A percentile compares a stretch with the other conserved stretches of the same genome.
Conservation (phyloP, 106 monocot species). For the Iris macrosiphon region DNA sequence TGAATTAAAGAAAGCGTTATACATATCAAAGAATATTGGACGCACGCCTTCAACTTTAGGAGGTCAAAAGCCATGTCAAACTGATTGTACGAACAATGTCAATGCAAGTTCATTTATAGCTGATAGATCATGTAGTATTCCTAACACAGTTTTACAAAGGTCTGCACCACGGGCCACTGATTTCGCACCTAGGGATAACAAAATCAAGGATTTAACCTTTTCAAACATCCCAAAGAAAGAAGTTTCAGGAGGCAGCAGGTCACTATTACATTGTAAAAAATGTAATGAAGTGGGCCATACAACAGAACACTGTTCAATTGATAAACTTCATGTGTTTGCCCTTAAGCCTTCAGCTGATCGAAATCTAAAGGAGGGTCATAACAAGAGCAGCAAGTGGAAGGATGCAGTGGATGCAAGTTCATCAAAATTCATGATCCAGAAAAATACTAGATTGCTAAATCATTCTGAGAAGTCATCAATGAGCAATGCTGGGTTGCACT, state of each 20-base stretch:
- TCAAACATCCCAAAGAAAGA: constrained; percentile 17
- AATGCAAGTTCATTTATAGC: not conserved
- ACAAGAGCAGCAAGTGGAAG: constrained; percentile 30
- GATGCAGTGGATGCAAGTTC: constrained; percentile 6
- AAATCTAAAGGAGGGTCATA: constrained; percentile 26
- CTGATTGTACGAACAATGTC: constrained; percentile 1
- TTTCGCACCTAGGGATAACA: constrained; percentile 21
- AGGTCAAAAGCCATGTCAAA: constrained; percentile 22
- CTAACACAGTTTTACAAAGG: constrained; percentile 6
- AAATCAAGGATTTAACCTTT: constrained; percentile 24
- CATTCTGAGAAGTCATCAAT: constrained; percentile 11
- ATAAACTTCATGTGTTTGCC: constrained; percentile 45
- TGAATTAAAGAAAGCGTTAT: constrained; percentile 24
- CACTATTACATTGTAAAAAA: constrained; percentile 44
- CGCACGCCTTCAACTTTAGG: constrained; percentile 16
- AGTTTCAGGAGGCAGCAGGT: constrained; percentile 14
- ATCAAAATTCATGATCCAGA: constrained; percentile 3
- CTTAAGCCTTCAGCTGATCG: constrained; percentile 53
- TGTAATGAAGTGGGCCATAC: constrained; percentile 87
- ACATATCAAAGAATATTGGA: constrained; percentile 25
- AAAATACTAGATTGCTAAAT: constrained; percentile 5
- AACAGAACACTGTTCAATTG: constrained; percentile 56
- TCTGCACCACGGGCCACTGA: constrained; percentile 11
- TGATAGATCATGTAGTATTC: constrained; percentile 15
- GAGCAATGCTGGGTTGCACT: constrained; percentile 5